Percentiles rank a stretch among this genome's conserved stretches.
phyloP scores from a whole-genome alignment of 352 stramenopile genomes.

The Globisporangium echinulatum region DNA sequence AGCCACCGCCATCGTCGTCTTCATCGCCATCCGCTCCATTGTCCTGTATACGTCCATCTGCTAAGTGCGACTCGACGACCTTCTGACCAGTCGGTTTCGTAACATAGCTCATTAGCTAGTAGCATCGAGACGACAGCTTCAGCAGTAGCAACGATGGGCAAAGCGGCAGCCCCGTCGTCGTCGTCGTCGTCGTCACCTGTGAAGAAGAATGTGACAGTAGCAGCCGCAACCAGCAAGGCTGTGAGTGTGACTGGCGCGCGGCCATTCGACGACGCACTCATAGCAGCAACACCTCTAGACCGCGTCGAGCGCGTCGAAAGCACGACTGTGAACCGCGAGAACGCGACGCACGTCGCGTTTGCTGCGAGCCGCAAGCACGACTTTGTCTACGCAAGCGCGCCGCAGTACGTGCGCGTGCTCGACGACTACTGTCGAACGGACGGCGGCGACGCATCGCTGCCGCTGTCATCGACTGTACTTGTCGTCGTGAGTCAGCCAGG shows the following conservation, averaged over 20 bases:
- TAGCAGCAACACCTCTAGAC: conserved; percentile 5
- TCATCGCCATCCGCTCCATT: too few species aligned
- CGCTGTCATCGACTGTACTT: conserved; percentile 31
- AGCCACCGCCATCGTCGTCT: too few species aligned
- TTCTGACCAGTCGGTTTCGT: too few species aligned
- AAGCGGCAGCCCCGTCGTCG: conserved; percentile 6
- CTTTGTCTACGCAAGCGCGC: conserved; percentile 56
- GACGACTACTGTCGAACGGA: conserved; percentile 65
- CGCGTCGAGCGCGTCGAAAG: conserved; percentile 44
- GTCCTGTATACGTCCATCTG: too few species aligned
- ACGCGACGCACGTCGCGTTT: conserved; percentile 64
- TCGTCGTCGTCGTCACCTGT: conserved; percentile 11
- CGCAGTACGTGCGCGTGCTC: conserved; percentile 58
- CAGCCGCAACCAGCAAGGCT: conserved; percentile 3
- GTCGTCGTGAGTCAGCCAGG: conserved; percentile 57
- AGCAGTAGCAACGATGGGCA: conserved; percentile 19
- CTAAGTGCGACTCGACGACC: too few species aligned
- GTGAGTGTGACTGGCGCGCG: conserved; percentile 6
- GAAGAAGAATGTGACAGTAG: conserved; percentile 19
- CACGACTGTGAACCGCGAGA: conserved; percentile 67
- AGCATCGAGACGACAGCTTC: too few species aligned
- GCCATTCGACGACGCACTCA: conserved; percentile 19
- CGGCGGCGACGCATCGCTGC: not conserved
- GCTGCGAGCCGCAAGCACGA: conserved; percentile 63
- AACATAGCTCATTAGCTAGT: too few species aligned